These are phyloP conservation scores for Rhytidiadelphus loreus DNA, from an alignment of 225 moss, liverwort and hornwort genomes.

Conservation along the genomic window DNA sequence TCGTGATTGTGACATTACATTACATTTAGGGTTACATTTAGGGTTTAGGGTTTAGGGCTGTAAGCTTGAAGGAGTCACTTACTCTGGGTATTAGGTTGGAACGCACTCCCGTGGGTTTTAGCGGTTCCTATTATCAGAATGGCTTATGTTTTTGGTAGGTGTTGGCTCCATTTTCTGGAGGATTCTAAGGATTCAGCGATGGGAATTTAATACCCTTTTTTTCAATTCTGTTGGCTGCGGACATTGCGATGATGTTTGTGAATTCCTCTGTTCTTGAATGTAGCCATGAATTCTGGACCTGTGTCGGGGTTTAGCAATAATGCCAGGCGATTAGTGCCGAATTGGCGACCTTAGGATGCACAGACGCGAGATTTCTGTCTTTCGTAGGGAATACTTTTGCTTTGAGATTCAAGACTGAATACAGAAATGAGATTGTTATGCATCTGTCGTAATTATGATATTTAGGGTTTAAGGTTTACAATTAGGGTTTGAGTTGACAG, in stretches of 20 bases:
- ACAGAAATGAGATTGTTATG: neutral
- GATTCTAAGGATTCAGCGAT: constrained; percentile 18
- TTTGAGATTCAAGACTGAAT: neutral
- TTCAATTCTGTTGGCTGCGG: neutral
- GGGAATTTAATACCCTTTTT: neutral
- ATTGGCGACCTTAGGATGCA: neutral
- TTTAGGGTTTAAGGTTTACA: neutral
- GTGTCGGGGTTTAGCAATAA: neutral
- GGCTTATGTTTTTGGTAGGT: neutral
- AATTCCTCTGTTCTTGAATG: neutral
- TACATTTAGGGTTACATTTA: too few relatives aligned
- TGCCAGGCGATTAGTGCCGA: neutral
- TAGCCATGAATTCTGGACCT: neutral
- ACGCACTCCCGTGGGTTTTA: neutral
- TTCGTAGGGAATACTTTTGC: neutral
- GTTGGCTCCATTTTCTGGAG: neutral
- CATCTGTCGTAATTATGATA: neutral
- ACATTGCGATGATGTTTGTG: neutral
- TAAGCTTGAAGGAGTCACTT: neutral
- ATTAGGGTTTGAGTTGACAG: too few relatives aligned
- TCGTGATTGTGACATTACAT: neutral
- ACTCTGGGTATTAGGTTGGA: neutral
- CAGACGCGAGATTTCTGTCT: neutral
- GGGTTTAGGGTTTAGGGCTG: neutral
- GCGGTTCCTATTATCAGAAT: neutral